Conservation (phyloP, 495 filamentous ascomycete genomes). For the Jackrogersella multiformis region DNA sequence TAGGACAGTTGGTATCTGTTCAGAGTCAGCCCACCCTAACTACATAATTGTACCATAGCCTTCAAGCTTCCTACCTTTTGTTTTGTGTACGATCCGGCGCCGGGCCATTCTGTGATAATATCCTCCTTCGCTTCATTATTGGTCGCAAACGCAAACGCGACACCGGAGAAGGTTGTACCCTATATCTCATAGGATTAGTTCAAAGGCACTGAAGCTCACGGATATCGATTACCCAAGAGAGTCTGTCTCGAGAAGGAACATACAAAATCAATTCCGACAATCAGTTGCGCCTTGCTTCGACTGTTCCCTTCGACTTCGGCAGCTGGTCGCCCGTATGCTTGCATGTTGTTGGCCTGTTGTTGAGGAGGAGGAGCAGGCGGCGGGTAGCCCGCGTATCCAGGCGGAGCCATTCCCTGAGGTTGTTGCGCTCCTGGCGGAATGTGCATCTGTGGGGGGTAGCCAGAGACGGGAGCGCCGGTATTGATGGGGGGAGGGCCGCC, state of each 20-base stretch:
- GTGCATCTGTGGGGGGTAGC: slow-evolving; percentile 65
- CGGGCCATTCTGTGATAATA: slow-evolving; percentile 82
- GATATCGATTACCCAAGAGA: not conserved
- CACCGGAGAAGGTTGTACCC: slow-evolving; percentile 80
- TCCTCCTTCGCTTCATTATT: slow-evolving; percentile 82
- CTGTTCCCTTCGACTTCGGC: slow-evolving; percentile 89
- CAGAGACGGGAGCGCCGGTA: slow-evolving; percentile 63
- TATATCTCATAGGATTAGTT: slow-evolving; percentile 48
- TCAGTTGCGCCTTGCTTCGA: slow-evolving; percentile 80
- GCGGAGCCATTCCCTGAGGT: slow-evolving; percentile 56
- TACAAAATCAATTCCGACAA: slow-evolving; percentile 85
- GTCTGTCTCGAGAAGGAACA: slow-evolving; percentile 44
- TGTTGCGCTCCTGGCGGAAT: slow-evolving; percentile 60
- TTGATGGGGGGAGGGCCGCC: slow-evolving; percentile 79
- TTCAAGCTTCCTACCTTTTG: slow-evolving; percentile 65
- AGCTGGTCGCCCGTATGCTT: slow-evolving; percentile 52
- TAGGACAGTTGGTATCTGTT: slow-evolving; percentile 75
- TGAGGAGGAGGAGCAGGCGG: slow-evolving; percentile 55
- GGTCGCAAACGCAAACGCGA: slow-evolving; percentile 78
- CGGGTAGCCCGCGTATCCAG: slow-evolving; percentile 55
- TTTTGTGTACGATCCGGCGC: slow-evolving; percentile 77
- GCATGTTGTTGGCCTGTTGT: slow-evolving; percentile 48
- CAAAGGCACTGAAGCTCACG: not conserved
- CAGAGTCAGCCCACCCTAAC: slow-evolving; percentile 28
- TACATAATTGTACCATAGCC: not conserved